Percentiles rank a stretch among this genome's conserved stretches.
Evolutionary conservation across 176 grass and related monocot species (phyloP).

Genomic region (Musa beccarii): DNA sequence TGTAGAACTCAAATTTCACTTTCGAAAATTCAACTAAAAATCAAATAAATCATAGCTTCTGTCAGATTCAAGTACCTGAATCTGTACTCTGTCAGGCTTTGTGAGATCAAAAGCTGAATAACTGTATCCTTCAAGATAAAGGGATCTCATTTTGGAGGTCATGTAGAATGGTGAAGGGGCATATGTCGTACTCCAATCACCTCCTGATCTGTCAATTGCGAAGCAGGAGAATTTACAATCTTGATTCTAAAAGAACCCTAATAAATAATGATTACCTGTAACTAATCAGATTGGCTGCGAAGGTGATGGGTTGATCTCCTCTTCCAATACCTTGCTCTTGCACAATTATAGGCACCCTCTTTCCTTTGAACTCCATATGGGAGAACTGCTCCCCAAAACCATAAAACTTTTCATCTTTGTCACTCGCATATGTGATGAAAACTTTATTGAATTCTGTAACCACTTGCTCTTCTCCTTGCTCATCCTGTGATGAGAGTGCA

Average conservation of each 20-base stretch:
- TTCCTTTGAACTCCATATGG: slow-evolving; percentile 81
- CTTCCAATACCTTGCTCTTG: slow-evolving; percentile 96
- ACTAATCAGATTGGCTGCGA: slow-evolving; percentile 76
- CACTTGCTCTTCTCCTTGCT: slow-evolving; percentile 18
- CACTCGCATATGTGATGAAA: slow-evolving; percentile 58
- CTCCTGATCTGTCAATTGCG: slow-evolving; percentile 52
- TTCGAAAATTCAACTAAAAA: neutral
- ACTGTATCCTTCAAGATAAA: slow-evolving; percentile 81
- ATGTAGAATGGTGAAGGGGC: slow-evolving; percentile 92
- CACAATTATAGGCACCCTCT: slow-evolving; percentile 62
- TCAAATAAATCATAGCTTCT: neutral
- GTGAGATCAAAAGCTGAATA: slow-evolving; percentile 92
- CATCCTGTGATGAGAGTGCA: neutral
- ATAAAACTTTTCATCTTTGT: slow-evolving; percentile 59
- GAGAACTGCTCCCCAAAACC: slow-evolving; percentile 97
- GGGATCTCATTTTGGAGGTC: slow-evolving; percentile 85
- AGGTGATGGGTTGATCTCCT: slow-evolving; percentile 94
- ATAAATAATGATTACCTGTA: slow-evolving; percentile 44
- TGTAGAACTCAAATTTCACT: neutral
- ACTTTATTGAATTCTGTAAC: slow-evolving; percentile 58
- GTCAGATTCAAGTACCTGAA: slow-evolving; percentile 54
- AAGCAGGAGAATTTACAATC: slow-evolving; percentile 1
- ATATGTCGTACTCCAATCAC: slow-evolving; percentile 90
- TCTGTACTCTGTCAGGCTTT: slow-evolving; percentile 68
- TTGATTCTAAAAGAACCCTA: neutral